Percentiles rank a stretch among this genome's conserved stretches.
Evolutionary conservation across 1,284 basidiomycete species (phyloP).

Genomic region (Xerocomus minutiporus): DNA sequence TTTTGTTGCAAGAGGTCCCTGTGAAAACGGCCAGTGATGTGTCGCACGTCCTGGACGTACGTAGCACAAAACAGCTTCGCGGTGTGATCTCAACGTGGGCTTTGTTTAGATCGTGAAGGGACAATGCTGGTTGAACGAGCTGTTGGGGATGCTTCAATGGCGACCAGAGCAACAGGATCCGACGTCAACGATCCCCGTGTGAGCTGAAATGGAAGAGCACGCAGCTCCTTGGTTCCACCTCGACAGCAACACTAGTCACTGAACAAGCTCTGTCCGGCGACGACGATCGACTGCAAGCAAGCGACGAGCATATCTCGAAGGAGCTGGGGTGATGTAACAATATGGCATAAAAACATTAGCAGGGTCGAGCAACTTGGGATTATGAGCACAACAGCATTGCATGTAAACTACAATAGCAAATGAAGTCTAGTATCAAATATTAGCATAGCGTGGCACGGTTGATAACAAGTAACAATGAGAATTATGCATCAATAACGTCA

Average conservation of each 20-base stretch:
- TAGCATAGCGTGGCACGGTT: neutral
- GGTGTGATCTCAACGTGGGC: constrained; percentile 1
- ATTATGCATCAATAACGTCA: constrained; percentile 13
- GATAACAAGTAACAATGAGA: constrained; percentile 1
- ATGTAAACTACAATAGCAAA: constrained; percentile 8
- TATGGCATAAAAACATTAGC: no score
- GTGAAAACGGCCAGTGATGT: constrained; percentile 67
- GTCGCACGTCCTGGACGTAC: constrained; percentile 66
- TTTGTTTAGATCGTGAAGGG: constrained; percentile 62
- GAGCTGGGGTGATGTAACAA: no score
- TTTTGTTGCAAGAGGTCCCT: constrained; percentile 61
- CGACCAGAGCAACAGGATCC: constrained; percentile 36
- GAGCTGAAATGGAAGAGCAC: constrained; percentile 40
- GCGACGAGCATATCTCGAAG: no score
- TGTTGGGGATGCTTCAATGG: constrained; percentile 56
- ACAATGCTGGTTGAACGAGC: constrained; percentile 76
- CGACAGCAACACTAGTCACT: no score
- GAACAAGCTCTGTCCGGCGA: no score
- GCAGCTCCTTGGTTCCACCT: constrained; percentile 24
- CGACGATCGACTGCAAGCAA: no score
- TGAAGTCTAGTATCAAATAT: constrained; percentile 6
- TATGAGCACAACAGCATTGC: neutral
- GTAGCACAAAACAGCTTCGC: constrained; percentile 6
- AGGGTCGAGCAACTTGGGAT: neutral
- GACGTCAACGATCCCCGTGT: constrained; percentile 27